Base-by-base conservation (phyloP, 2,329 filamentous ascomycete species). In the Aspergillus luchuensis region DNA sequence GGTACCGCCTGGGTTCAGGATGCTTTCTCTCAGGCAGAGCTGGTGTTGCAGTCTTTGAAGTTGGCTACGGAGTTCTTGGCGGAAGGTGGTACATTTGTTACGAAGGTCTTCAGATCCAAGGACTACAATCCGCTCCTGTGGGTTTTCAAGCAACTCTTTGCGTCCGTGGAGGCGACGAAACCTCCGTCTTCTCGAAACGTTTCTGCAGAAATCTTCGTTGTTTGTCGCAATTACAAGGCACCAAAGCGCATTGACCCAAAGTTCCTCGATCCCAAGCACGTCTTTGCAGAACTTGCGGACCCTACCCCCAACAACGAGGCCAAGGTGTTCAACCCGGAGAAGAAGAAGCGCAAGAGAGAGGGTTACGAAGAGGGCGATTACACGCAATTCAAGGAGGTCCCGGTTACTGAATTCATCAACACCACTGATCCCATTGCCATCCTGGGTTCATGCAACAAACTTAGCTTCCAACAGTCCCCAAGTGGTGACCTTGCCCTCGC, bases 1-100 rank as follows among this genome's bases (percentile, higher is more conserved):
- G 95, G 95, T 87, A 94, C 92, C 0, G 93, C 95, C 0, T 99
- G 95, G 95, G 90, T 93, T 47, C 95, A 99, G 80, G 95, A 99
- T 82, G 95, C 95, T 48, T 99, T 97, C 84, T 94, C 94, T 64
- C 95, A 99, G 79, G 95, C 94, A 61, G 94, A 98, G 79, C 82
- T 99, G 56, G 92, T 91, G 11, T 81, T 99, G 58, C 91, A 97
- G 74, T 90, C 91, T 8, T 84, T 99, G 84, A 97, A 96, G 76
- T 82, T 99, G 59, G 95, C 95, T 3, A 97, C 92, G 0, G 94
- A 99, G 67, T 99, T 99, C 69, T 79, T 99, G 60, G 84, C 87
- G 17, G 90, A 94, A 74, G 92, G 93, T 49, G 95, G 95, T 65
- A 94, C 89, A 8, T 98, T 98, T 66, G 93, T 98, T 48, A 98